Conservation (phyloP, 78 protist species). For the Mantamonas sphyraenae region DNA sequence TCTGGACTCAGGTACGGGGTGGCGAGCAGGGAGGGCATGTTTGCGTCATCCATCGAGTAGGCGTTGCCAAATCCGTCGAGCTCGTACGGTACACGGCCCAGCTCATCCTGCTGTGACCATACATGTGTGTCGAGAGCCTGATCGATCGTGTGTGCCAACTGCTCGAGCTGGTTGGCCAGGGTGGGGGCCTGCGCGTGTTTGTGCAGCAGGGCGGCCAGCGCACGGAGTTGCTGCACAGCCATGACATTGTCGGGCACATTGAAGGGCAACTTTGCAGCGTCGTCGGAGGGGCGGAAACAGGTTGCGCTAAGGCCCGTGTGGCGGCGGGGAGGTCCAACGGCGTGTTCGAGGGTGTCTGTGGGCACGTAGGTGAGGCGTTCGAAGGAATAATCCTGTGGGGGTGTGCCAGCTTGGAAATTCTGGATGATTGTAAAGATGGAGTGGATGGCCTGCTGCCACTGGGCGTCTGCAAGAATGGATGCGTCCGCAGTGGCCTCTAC, state of each 20-base stretch:
- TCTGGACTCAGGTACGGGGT: conserved; percentile 41
- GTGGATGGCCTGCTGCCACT: neutral
- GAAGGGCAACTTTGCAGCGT: conserved; percentile 19
- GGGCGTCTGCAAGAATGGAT: neutral
- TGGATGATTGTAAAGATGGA: neutral
- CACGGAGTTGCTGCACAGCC: conserved; percentile 11
- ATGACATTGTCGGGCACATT: conserved; percentile 37
- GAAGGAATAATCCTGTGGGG: too few species aligned
- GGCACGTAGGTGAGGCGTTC: neutral
- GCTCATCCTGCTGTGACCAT: too few species aligned
- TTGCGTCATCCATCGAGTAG: conserved; percentile 44
- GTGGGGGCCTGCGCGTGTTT: too few species aligned
- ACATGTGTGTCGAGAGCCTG: neutral
- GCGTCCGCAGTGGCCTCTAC: neutral
- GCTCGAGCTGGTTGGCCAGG: too few species aligned
- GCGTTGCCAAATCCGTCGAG: conserved; percentile 39
- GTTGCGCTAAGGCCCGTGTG: neutral
- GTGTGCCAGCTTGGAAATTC: neutral
- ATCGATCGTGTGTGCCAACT: neutral
- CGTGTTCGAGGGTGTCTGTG: conserved; percentile 23
- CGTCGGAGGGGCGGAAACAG: conserved; percentile 42
- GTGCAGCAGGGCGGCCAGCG: too few species aligned
- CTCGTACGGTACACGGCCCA: too few species aligned
- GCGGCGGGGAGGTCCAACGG: neutral
- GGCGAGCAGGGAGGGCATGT: conserved; percentile 38